Conservation (phyloP, 495 filamentous ascomycete species). For the Penicillium coffeae region DNA sequence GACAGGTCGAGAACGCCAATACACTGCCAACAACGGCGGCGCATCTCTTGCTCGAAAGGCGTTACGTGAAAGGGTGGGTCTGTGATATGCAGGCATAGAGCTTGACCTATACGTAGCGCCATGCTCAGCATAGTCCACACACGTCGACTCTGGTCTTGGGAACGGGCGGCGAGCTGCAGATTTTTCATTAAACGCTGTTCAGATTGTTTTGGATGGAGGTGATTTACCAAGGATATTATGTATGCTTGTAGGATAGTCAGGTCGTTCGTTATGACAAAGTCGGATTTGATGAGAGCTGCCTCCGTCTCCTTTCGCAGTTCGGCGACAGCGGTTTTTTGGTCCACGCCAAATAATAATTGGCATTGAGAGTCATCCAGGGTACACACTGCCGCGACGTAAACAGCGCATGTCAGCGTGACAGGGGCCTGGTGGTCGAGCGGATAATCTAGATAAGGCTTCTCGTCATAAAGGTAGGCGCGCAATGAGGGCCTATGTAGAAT, state of each 20-base stretch:
- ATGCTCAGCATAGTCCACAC: constrained; percentile 63
- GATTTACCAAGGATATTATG: constrained; percentile 47
- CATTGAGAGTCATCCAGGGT: constrained; percentile 44
- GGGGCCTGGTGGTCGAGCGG: constrained; percentile 30
- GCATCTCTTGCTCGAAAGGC: constrained; percentile 34
- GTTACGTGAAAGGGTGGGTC: constrained; percentile 31
- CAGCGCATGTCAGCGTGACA: constrained; percentile 43
- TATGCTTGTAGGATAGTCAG: constrained; percentile 55
- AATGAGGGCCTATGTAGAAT: constrained; percentile 37
- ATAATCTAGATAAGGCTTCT: constrained; percentile 31
- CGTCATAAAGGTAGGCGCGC: constrained; percentile 25
- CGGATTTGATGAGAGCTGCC: constrained; percentile 44
- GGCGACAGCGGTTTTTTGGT: constrained; percentile 33
- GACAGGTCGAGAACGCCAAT: constrained; percentile 37
- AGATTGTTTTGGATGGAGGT: neutral
- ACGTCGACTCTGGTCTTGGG: constrained; percentile 36
- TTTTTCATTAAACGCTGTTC: neutral
- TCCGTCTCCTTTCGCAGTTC: constrained; percentile 49
- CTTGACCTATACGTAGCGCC: constrained; percentile 63
- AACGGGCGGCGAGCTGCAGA: constrained; percentile 39
- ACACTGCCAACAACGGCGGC: constrained; percentile 32
- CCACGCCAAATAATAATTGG: constrained; percentile 32
- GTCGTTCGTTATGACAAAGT: constrained; percentile 53
- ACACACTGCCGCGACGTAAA: constrained; percentile 51
- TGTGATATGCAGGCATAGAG: constrained; percentile 56